Evolutionary conservation across 1,139 yeast genomes (phyloP).

Genomic region (Protomyces pachydermus): DNA sequence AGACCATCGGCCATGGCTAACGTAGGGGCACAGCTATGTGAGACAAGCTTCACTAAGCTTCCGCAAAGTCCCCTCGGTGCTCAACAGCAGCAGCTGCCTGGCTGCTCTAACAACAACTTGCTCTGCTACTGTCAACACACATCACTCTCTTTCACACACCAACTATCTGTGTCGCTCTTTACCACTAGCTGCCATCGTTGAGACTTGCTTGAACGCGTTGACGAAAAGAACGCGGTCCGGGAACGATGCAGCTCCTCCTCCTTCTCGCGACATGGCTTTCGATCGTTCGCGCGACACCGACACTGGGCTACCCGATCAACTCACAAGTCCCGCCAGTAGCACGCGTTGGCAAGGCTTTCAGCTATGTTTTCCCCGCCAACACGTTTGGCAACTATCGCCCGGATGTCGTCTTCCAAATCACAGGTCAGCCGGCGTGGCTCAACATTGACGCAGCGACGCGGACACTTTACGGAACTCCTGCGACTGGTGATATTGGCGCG

Average conservation of each 20-base stretch:
- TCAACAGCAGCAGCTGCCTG: no score
- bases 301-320: constrained; percentile 71
- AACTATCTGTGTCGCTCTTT: no score
- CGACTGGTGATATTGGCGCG: constrained; percentile 45
- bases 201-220: no score
- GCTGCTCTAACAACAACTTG: no score
- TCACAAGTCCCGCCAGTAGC: constrained; percentile 88
- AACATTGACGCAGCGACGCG: constrained; percentile 58
- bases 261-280: background rate
- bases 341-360: constrained; percentile 56
- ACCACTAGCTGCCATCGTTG: no score
- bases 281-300: constrained; percentile 39
- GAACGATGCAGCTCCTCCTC: background rate
- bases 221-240: no score
- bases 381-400: constrained; percentile 50
- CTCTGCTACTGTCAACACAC: no score
- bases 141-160: no score
- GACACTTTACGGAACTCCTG: constrained; percentile 68
- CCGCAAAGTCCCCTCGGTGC: no score
- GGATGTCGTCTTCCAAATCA: constrained; percentile 52
- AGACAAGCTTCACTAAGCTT: no score
- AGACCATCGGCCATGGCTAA: background rate
- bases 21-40: no score
- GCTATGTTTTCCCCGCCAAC: constrained; percentile 64
- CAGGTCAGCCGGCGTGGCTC: constrained; percentile 71